Percentiles rank a stretch among this genome's conserved stretches.
phyloP scores from a whole-genome alignment of 768 basidiomycete species.

The Pleurotus cornucopiae region DNA sequence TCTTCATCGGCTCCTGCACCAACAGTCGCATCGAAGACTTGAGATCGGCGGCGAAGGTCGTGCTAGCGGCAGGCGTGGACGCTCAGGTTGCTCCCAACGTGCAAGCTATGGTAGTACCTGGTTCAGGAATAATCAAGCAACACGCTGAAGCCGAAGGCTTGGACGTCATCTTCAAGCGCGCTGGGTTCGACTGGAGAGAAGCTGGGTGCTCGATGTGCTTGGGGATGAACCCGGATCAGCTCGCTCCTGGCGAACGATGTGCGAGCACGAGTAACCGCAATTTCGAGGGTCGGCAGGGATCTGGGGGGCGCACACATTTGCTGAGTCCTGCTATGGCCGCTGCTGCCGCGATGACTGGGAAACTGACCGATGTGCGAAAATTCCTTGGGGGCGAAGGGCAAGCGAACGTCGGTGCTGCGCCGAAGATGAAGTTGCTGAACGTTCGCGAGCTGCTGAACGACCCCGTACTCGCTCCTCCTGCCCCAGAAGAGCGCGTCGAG shows the following conservation, averaged over 20 bases:
- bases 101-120: constrained; percentile 88
- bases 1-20: constrained; percentile 93
- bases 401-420: constrained; percentile 36
- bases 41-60: constrained; percentile 77
- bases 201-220: constrained; percentile 96
- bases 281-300: constrained; percentile 86
- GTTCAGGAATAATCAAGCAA: constrained; percentile 85
- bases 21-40: constrained; percentile 93
- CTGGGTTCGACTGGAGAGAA: constrained; percentile 94
- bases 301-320: constrained; percentile 86
- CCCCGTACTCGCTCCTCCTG: constrained; percentile 52
- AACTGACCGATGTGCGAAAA: constrained; percentile 81
- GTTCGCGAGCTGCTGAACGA: constrained; percentile 78
- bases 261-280: constrained; percentile 93
- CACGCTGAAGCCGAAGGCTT: constrained; percentile 90
- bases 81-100: constrained; percentile 72
- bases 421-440: constrained; percentile 66
- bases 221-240: constrained; percentile 93
- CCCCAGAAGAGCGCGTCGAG: constrained; percentile 32
- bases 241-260: constrained; percentile 78
- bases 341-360: constrained; percentile 83
- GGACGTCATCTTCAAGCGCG: constrained; percentile 81
- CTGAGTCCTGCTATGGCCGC: constrained; percentile 92
- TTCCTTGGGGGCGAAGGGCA: constrained; percentile 48
- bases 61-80: constrained; percentile 68